These are phyloP conservation scores for Yarrowia sp. DNA, from an alignment of 805 yeast genomes.

Conservation along the genomic window DNA sequence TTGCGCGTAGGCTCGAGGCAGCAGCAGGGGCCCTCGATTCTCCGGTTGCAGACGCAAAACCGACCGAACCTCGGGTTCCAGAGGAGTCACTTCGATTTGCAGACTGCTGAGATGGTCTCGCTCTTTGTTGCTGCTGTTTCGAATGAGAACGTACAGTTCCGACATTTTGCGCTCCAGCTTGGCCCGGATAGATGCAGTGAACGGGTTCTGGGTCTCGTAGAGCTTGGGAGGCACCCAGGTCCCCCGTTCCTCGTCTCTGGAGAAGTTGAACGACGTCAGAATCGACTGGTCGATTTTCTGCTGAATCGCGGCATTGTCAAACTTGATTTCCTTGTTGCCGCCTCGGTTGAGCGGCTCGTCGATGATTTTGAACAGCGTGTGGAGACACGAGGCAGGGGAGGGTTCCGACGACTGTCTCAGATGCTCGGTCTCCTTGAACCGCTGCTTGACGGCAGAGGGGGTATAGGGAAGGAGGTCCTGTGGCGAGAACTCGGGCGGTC, in stretches of 20 bases:
- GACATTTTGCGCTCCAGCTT: slow-evolving; percentile 41
- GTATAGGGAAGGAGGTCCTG: slow-evolving; percentile 60
- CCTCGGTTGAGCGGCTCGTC: slow-evolving; percentile 67
- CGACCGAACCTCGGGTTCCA: slow-evolving; percentile 10
- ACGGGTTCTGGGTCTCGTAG: slow-evolving; percentile 41
- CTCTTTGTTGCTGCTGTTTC: slow-evolving; percentile 14
- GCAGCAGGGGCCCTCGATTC: slow-evolving; percentile 11
- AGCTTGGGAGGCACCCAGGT: slow-evolving; percentile 44
- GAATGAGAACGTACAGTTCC: slow-evolving; percentile 37
- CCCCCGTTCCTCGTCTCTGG: slow-evolving; percentile 39
- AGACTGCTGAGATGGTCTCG: slow-evolving; percentile 17
- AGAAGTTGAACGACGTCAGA: slow-evolving; percentile 50
- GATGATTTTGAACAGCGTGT: slow-evolving; percentile 66
- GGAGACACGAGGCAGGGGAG: slow-evolving; percentile 62
- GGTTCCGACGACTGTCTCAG: slow-evolving; percentile 54
- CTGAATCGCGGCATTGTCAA: slow-evolving; percentile 59
- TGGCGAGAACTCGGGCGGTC: slow-evolving; percentile 52
- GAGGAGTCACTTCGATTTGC: slow-evolving; percentile 24
- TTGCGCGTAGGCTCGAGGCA: slow-evolving; percentile 44
- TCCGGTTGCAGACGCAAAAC: not conserved
- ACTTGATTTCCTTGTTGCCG: slow-evolving; percentile 62
- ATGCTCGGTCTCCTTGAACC: slow-evolving; percentile 54
- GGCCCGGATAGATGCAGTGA: slow-evolving; percentile 40
- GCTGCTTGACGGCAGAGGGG: slow-evolving; percentile 57
- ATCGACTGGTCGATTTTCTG: slow-evolving; percentile 64